Percentiles rank a stretch among this genome's conserved stretches.
phyloP scores from a whole-genome alignment of 1,284 basidiomycete genomes.

The Irpex lacteus region DNA sequence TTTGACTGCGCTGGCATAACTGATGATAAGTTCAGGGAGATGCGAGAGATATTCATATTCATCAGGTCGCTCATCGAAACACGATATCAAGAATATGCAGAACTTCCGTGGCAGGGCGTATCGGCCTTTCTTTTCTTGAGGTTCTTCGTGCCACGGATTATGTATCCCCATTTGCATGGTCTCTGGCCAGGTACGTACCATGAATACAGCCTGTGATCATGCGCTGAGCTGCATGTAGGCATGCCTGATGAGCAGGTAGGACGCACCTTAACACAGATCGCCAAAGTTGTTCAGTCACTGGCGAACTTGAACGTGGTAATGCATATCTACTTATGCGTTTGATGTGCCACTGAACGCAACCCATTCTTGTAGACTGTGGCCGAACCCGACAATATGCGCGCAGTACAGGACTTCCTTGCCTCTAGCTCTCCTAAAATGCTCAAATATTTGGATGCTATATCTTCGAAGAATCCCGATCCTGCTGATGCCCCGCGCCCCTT shows the following conservation, averaged over 20 bases:
- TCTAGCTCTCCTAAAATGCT: conserved; percentile 65
- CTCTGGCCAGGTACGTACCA: conserved; percentile 58
- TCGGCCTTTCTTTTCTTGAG: conserved; percentile 84
- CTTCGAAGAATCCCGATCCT: conserved; percentile 47
- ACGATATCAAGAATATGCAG: conserved; percentile 51
- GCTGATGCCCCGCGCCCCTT: conserved; percentile 40
- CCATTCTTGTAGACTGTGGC: conserved; percentile 45
- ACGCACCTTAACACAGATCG: conserved; percentile 73
- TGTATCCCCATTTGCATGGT: conserved; percentile 76
- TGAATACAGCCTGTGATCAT: not conserved
- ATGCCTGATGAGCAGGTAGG: conserved; percentile 63
- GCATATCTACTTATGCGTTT: not conserved
- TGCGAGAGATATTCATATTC: conserved; percentile 69
- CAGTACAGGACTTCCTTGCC: conserved; percentile 62
- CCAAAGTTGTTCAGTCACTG: conserved; percentile 77
- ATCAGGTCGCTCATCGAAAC: conserved; percentile 70
- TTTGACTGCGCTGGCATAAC: not conserved
- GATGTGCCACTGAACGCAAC: not conserved
- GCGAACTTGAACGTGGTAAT: conserved; percentile 72
- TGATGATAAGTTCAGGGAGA: conserved; percentile 51
- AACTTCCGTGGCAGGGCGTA: conserved; percentile 75
- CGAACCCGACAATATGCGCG: conserved; percentile 73
- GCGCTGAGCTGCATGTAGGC: conserved; percentile 39
- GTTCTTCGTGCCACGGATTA: conserved; percentile 79
- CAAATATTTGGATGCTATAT: conserved; percentile 71